Conservation (phyloP, 2,329 filamentous ascomycete genomes). For the Niveomyces coronatus region DNA sequence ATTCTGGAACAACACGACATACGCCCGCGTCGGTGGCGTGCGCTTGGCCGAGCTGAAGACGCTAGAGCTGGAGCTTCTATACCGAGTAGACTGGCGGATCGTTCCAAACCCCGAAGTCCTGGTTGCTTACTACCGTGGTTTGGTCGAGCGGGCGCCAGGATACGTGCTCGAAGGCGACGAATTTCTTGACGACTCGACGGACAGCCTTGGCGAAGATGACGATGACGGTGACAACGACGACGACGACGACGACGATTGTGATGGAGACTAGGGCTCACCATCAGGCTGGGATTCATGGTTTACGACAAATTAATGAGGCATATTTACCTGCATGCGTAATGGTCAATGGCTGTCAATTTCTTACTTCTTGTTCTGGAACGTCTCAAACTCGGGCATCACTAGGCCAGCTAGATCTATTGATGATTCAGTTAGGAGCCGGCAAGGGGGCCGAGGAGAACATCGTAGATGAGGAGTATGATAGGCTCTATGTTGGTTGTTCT, state of each 20-base stretch:
- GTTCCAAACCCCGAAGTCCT: constrained; percentile 90
- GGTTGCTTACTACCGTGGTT: constrained; percentile 82
- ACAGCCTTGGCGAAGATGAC: constrained; percentile 15
- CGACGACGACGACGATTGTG: neutral
- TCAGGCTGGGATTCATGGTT: too few relatives aligned
- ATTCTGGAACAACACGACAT: constrained; percentile 98
- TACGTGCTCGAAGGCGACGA: constrained; percentile 38
- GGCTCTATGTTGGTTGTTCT: too few relatives aligned
- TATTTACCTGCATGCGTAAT: too few relatives aligned
- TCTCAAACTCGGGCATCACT: too few relatives aligned
- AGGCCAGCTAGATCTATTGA: too few relatives aligned
- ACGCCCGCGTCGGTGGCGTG: constrained; percentile 87
- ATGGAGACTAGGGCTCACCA: neutral
- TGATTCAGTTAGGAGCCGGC: too few relatives aligned
- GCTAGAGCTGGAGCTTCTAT: constrained; percentile 86
- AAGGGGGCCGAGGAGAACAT: too few relatives aligned
- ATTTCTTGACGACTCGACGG: too few relatives aligned
- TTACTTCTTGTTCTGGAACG: too few relatives aligned
- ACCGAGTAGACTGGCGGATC: constrained; percentile 90
- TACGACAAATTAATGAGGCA: too few relatives aligned
- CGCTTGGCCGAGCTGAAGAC: constrained; percentile 82
- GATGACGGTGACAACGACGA: constrained; percentile 14
- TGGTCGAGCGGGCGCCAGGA: constrained; percentile 58
- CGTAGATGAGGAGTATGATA: too few relatives aligned
- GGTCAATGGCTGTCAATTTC: too few relatives aligned